Evolutionary conservation across 768 basidiomycete genomes (phyloP).

Genomic region (Lactarius pseudohatsudake): DNA sequence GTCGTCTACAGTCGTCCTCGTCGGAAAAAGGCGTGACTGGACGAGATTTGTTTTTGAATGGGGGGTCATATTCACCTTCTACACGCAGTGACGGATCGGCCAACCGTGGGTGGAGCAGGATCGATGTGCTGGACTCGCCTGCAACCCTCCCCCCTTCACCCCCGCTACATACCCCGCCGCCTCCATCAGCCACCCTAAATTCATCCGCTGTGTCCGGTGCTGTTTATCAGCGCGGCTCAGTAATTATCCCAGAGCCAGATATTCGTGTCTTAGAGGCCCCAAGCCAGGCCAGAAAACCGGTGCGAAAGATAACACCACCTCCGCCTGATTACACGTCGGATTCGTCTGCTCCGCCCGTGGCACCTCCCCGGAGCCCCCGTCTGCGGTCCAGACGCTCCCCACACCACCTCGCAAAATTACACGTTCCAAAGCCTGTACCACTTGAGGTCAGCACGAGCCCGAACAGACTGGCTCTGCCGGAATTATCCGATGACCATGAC

Average conservation of each 20-base stretch:
- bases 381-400: constrained; percentile 55
- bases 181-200: constrained; percentile 28
- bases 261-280: constrained; percentile 35
- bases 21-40: constrained; percentile 18
- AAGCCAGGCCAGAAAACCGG: constrained; percentile 34
- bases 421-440: constrained; percentile 38
- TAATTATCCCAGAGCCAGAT: constrained; percentile 33
- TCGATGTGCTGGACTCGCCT: constrained; percentile 42
- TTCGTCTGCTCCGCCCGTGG: constrained; percentile 43
- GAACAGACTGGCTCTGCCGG: constrained; percentile 47
- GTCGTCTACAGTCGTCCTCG: constrained; percentile 40
- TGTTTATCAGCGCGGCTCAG: constrained; percentile 37
- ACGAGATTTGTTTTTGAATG: constrained; percentile 8
- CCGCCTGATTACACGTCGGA: constrained; percentile 48
- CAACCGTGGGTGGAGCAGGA: constrained; percentile 37
- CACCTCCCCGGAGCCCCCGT: constrained; percentile 42
- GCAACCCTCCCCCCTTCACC: constrained; percentile 41
- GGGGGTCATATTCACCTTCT: constrained; percentile 18
- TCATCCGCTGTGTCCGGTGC: constrained; percentile 36
- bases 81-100: constrained; percentile 30
- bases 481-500: constrained; percentile 56
- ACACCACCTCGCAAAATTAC: constrained; percentile 48
- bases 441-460: constrained; percentile 38
- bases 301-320: constrained; percentile 42
- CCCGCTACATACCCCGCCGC: constrained; percentile 42